These are phyloP conservation scores for Tillandsia fasciculata DNA, from an alignment of 176 grass and related monocot genomes.

Conservation along the genomic window DNA sequence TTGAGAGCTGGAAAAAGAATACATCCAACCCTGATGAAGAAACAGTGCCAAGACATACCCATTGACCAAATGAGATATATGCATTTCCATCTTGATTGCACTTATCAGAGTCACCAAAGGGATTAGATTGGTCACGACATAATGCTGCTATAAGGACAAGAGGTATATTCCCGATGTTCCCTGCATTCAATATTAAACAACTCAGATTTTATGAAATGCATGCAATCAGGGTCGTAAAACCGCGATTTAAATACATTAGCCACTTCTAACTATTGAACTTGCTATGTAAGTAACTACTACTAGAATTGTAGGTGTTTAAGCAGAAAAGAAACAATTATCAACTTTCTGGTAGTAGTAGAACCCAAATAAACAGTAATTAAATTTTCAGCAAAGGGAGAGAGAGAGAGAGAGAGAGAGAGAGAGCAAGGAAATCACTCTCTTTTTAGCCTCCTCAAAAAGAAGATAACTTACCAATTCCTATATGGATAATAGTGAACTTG, in stretches of 20 bases:
- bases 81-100: slow-evolving; percentile 97
- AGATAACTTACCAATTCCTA: slow-evolving; percentile 65
- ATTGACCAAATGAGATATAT: slow-evolving; percentile 98
- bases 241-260: too few relatives aligned
- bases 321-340: not conserved
- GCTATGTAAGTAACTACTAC: not conserved
- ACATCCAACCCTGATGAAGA: not conserved
- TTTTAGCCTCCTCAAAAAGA: slow-evolving; percentile 7
- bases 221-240: not conserved
- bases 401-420: not conserved
- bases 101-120: slow-evolving; percentile 85
- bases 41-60: slow-evolving; percentile 39
- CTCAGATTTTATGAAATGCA: not conserved
- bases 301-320: not conserved
- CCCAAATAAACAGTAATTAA: too few relatives aligned
- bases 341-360: not conserved
- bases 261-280: not conserved
- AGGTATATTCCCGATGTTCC: slow-evolving; percentile 99
- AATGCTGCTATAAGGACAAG: slow-evolving; percentile 87
- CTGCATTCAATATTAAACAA: slow-evolving; percentile 31
- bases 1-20: slow-evolving; percentile 11
- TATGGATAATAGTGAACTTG: slow-evolving; percentile 96
- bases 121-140: slow-evolving; percentile 87
- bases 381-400: too few relatives aligned
- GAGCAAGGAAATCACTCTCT: not conserved